Evolutionary conservation across 208 protist species (phyloP), one percentile per base, ranked within the genome.

Genomic region (Wallacemonas rigidus): DNA sequence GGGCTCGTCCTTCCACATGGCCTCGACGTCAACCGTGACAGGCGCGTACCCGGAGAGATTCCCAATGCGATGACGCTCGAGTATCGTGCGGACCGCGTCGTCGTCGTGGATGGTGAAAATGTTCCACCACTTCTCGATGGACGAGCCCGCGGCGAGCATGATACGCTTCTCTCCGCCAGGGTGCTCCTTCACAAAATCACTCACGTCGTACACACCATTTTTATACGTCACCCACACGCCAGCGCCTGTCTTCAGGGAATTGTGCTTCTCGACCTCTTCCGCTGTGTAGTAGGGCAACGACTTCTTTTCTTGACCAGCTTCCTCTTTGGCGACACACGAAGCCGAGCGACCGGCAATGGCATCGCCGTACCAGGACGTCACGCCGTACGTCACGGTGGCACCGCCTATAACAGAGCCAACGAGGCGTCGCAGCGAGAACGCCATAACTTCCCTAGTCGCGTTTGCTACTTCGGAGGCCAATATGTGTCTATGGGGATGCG

Each of bases 111-210:
- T 77, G 47, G 63, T 82, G 64, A 91, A 93, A n/a, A 88, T 74
- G n/a, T 70, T 48, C 90, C 90, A 95, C 72, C 89, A 95, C 12
- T 82, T 75, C 53, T 95, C 90, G 50, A 95, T 89, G 26, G 74
- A 50, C 11, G 71, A 72, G 35, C 90, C 90, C 6, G 86, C 86
- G 1, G 88, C 90, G n/a, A 95, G 73, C 69, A 91, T 77, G 65
- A 95, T 93, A 54, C 86, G 85, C 67, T 82, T 83, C 44, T 78
- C 81, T n/a, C 91, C 91, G 17, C 91, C 91, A 7, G 91, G 91
- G 69, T 96, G 91, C 14, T 56, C 43, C 47, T 69, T 67, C 15
- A 93, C 72, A 69, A 96, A 96, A 6, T 88, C 69, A n/a, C 88
- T 93, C 11, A 96, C 76, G 67, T 96, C 83, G 80, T 96, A 96